Evolutionary conservation across 768 basidiomycete species (phyloP).

Genomic region (Favolaschia claudopus): DNA sequence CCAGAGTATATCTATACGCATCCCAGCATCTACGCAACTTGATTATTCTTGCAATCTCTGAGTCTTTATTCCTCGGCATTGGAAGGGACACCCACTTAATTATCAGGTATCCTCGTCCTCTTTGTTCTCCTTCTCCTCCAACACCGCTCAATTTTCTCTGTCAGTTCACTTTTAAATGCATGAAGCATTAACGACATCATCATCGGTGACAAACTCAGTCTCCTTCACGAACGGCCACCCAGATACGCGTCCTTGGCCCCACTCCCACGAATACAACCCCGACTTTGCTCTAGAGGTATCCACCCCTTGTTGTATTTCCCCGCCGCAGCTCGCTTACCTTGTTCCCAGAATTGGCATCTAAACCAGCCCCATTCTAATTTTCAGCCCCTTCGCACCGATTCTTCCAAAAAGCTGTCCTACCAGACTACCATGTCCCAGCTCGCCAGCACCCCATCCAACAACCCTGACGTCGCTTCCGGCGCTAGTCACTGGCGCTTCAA

Average conservation of each 20-base stretch:
- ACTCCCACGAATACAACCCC: slow-evolving; percentile 52
- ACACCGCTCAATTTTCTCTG: slow-evolving; percentile 32
- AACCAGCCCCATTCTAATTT: slow-evolving; percentile 48
- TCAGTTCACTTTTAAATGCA: slow-evolving; percentile 74
- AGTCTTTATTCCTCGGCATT: slow-evolving; percentile 33
- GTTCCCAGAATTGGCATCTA: slow-evolving; percentile 55
- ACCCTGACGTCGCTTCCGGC: slow-evolving; percentile 48
- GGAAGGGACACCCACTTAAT: slow-evolving; percentile 44
- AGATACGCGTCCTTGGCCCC: slow-evolving; percentile 58
- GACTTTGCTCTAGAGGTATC: slow-evolving; percentile 55
- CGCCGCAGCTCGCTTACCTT: slow-evolving; percentile 25
- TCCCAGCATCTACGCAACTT: slow-evolving; percentile 30
- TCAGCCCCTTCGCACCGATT: slow-evolving; percentile 39
- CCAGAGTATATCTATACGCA: slow-evolving; percentile 32
- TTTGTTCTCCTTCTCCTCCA: slow-evolving; percentile 29
- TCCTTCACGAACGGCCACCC: slow-evolving; percentile 41
- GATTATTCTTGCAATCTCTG: slow-evolving; percentile 29
- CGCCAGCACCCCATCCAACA: slow-evolving; percentile 48
- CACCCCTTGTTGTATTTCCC: slow-evolving; percentile 44
- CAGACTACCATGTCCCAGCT: slow-evolving; percentile 56
- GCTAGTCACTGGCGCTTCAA: slow-evolving; percentile 70
- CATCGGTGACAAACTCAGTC: slow-evolving; percentile 51
- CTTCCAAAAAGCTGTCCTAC: slow-evolving; percentile 48
- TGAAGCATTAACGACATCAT: slow-evolving; percentile 66
- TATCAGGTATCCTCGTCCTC: slow-evolving; percentile 45